phyloP scores from a whole-genome alignment of 2,329 filamentous ascomycete genomes.

The Fusarium pseudoanthophilum region DNA sequence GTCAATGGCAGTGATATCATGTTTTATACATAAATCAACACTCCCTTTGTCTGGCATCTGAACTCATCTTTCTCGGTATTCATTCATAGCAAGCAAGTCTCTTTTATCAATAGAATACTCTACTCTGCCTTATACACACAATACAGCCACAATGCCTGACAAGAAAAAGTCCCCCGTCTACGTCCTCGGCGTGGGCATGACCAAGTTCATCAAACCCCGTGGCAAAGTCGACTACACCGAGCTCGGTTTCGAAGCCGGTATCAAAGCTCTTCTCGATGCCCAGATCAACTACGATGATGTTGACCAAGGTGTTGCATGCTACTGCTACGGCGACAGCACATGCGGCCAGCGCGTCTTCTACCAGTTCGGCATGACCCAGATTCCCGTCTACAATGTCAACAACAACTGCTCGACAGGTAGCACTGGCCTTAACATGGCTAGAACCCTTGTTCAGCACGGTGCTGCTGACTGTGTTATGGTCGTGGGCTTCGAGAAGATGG shows the following conservation, averaged over 20 bases:
- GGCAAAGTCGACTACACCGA: slow-evolving; percentile 96
- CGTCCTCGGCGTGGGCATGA: slow-evolving; percentile 97
- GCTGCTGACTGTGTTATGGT: slow-evolving; percentile 90
- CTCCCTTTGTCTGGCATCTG: not conserved
- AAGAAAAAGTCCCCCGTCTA: slow-evolving; percentile 71
- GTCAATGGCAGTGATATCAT: slow-evolving; percentile 9
- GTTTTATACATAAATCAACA: slow-evolving; percentile 4
- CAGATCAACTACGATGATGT: slow-evolving; percentile 97
- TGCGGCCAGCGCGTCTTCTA: slow-evolving; percentile 98
- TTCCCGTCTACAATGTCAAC: slow-evolving; percentile 98
- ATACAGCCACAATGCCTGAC: slow-evolving; percentile 55
- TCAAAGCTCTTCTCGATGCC: slow-evolving; percentile 86
- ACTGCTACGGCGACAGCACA: slow-evolving; percentile 96
- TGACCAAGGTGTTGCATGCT: slow-evolving; percentile 95
- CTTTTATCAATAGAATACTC: too few relatives aligned
- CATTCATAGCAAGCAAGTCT: slow-evolving; percentile 7
- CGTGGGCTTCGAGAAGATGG: slow-evolving; percentile 99
- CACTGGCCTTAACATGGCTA: slow-evolving; percentile 85
- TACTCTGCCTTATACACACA: not conserved
- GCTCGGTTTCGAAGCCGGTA: slow-evolving; percentile 89
- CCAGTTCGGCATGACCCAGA: slow-evolving; percentile 97
- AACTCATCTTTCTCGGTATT: not conserved
- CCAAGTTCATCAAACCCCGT: slow-evolving; percentile 97
- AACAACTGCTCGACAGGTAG: slow-evolving; percentile 99
- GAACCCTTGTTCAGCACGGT: slow-evolving; percentile 81